Evolutionary conservation across 768 basidiomycete genomes (phyloP).

Genomic region (Suillus luteus): DNA sequence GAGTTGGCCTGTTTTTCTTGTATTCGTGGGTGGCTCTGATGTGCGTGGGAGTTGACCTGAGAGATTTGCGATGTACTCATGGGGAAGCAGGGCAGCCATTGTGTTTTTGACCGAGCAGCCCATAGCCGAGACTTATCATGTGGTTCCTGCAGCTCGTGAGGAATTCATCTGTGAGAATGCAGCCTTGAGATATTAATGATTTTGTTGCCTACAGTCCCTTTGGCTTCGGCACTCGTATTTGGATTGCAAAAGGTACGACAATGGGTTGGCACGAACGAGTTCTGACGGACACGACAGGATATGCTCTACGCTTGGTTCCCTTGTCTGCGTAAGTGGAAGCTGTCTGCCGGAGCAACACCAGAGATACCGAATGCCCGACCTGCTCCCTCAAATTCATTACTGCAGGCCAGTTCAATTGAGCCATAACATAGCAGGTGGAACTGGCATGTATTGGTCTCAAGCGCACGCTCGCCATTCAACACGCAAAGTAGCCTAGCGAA

Average conservation of each 20-base stretch:
- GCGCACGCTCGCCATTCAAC: background rate
- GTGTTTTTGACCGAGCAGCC: constrained; percentile 35
- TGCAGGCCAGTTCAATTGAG: background rate
- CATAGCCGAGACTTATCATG: constrained; percentile 39
- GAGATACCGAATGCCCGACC: constrained; percentile 29
- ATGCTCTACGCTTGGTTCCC: constrained; percentile 37
- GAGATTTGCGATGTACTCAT: constrained; percentile 8
- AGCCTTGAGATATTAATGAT: constrained; percentile 11
- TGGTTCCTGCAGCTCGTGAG: constrained; percentile 54
- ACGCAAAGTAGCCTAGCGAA: background rate
- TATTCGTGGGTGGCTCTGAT: constrained; percentile 46
- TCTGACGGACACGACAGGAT: constrained; percentile 35
- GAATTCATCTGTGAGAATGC: constrained; percentile 5
- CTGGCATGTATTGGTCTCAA: background rate
- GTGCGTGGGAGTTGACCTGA: constrained; percentile 32
- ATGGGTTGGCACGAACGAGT: background rate
- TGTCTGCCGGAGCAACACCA: constrained; percentile 14
- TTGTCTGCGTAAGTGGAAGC: constrained; percentile 15
- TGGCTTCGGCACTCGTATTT: constrained; percentile 49
- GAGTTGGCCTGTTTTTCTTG: constrained; percentile 45
- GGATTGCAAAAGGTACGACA: constrained; percentile 47
- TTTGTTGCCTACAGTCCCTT: constrained; percentile 42
- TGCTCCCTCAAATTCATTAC: constrained; percentile 1
- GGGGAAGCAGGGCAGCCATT: constrained; percentile 36
- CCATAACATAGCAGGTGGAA: background rate